Evolutionary conservation across 495 filamentous ascomycete genomes (phyloP).

Genomic region (Trichoderma gamsii): DNA sequence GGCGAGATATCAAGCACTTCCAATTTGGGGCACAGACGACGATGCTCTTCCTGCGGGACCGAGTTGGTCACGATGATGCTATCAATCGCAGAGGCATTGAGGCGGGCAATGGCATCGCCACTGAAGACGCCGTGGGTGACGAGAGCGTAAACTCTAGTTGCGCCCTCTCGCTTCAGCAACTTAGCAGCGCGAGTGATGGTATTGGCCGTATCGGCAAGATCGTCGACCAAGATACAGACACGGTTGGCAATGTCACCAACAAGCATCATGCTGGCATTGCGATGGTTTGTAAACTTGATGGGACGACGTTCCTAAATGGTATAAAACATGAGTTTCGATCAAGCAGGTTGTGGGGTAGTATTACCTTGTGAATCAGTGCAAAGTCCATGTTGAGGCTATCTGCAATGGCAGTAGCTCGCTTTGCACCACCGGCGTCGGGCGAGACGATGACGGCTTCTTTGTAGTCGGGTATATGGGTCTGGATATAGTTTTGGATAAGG

Average conservation of each 20-base stretch:
- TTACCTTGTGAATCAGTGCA: constrained; percentile 95
- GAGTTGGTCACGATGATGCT: constrained; percentile 92
- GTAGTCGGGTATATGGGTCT: constrained; percentile 77
- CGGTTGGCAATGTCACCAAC: constrained; percentile 81
- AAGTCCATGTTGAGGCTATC: constrained; percentile 89
- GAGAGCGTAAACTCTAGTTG: constrained; percentile 78
- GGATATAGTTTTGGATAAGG: constrained; percentile 83
- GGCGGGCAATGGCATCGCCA: constrained; percentile 88
- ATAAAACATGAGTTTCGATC: constrained; percentile 33
- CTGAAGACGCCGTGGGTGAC: constrained; percentile 92
- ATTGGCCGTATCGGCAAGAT: constrained; percentile 91
- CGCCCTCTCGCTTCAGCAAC: constrained; percentile 88
- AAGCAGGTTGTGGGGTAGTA: constrained; percentile 26
- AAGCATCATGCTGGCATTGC: constrained; percentile 98
- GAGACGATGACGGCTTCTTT: constrained; percentile 88
- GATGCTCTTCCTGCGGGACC: constrained; percentile 81
- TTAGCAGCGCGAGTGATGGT: constrained; percentile 97
- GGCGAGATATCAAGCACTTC: constrained; percentile 87
- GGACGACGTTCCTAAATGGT: constrained; percentile 78
- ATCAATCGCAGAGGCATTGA: constrained; percentile 85
- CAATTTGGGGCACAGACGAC: constrained; percentile 65
- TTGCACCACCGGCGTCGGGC: constrained; percentile 93
- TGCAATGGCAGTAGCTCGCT: constrained; percentile 93
- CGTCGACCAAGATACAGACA: constrained; percentile 85
- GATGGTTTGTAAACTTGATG: constrained; percentile 86